Conservation (phyloP, 2,329 filamentous ascomycete species). For the Westerdykella ornata region DNA sequence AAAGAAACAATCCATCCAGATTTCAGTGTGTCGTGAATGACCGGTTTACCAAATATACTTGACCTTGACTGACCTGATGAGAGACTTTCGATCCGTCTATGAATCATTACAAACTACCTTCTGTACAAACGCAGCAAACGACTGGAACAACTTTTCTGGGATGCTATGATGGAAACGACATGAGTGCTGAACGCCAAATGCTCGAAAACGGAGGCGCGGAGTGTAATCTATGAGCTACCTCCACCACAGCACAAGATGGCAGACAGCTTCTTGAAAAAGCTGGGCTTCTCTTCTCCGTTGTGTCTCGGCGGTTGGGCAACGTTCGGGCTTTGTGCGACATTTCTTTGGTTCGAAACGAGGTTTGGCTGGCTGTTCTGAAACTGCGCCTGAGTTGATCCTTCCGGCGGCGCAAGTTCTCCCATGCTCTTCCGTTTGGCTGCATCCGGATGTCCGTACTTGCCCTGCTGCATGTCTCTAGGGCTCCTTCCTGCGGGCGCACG, state of each 20-base stretch:
- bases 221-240: slow-evolving; percentile 20
- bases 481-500: slow-evolving; percentile 43
- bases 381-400: slow-evolving; percentile 88
- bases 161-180: too few relatives aligned
- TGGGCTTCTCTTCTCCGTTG: slow-evolving; percentile 60
- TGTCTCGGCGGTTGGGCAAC: slow-evolving; percentile 50
- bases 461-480: slow-evolving; percentile 27
- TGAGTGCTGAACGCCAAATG: slow-evolving; percentile 24
- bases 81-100: slow-evolving; percentile 36
- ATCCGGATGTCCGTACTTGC: slow-evolving; percentile 17
- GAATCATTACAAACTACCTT: slow-evolving; percentile 39
- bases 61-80: slow-evolving; percentile 12
- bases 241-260: slow-evolving; percentile 78
- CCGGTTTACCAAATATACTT: slow-evolving; percentile 19
- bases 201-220: slow-evolving; percentile 15
- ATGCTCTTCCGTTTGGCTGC: slow-evolving; percentile 61
- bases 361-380: slow-evolving; percentile 95
- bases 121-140: too few relatives aligned
- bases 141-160: too few relatives aligned
- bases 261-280: slow-evolving; percentile 85
- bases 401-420: slow-evolving; percentile 73
- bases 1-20: slow-evolving; percentile 25
- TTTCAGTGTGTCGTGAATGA: slow-evolving; percentile 26
- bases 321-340: slow-evolving; percentile 35
- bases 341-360: slow-evolving; percentile 58